Base-by-base conservation (phyloP, 306 rosid species). In the Prunus mira region DNA sequence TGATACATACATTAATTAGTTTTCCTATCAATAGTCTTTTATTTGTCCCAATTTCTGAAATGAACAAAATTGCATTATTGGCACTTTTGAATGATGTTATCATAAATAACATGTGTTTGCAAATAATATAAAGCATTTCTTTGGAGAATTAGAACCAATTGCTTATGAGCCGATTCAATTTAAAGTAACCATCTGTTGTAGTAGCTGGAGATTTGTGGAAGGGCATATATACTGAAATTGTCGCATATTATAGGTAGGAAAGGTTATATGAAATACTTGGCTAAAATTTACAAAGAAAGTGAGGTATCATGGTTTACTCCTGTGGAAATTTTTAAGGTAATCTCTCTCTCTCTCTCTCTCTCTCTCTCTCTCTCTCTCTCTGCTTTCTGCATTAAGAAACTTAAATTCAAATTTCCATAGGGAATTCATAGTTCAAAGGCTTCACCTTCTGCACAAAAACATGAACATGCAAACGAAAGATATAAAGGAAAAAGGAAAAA, bases 291-390 rank as follows among this genome's bases (percentile, higher is more conserved):
- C 90, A 90, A 85, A 86, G 87, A 88, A 84, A 87, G 83, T 78
- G 97, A 82, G 75, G 70, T 90, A 60, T 84, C 96, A 15, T 94
- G 98, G 98, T 92, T 90, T 86, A 94, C 98, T 51, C 98, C 98
- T 6, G 98, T 92, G 71, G 98, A 94, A 84, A 80, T 94, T 79
- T 94, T 90, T 77, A 94, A 94, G 97, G 97, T 88, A 77, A 60
- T 73, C 65, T 56, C 52, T 54, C 65, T 41, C 69, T 43, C 58
- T 51, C 71, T 82, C 81, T 54, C 57, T 17, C 24, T 24, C 24
- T 24, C 24, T 73, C 65, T 54, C 65, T 41, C 69, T 43, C 58
- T 51, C 71, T 51, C 71, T 82, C 81, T 54, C 57, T 68, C 46
- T 4, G 12, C 12, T 11, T 51, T 15, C 14, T 10, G 47, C 54